Evolutionary conservation across 345 rosid genomes (phyloP).

Genomic region (Chamaenerion angustifolium): DNA sequence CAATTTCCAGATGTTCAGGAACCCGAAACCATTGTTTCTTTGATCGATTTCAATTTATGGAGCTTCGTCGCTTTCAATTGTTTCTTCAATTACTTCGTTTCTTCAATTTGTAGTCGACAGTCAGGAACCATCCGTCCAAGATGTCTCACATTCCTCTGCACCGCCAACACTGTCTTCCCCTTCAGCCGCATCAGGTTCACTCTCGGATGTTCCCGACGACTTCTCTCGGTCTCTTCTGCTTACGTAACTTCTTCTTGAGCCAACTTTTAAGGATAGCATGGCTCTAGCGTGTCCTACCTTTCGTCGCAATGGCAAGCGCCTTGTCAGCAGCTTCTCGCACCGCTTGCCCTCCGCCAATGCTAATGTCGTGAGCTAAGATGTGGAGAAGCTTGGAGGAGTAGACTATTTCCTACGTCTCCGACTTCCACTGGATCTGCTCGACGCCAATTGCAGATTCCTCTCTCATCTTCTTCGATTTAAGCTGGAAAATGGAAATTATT

Average conservation of each 20-base stretch:
- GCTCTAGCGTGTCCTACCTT: slow-evolving; percentile 82
- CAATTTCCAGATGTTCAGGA: too few species aligned
- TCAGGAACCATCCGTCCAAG: slow-evolving; percentile 96
- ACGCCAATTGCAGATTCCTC: slow-evolving; percentile 71
- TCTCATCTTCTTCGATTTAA: not conserved
- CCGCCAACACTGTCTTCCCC: slow-evolving; percentile 47
- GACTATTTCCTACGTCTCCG: too few species aligned
- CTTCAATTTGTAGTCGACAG: too few species aligned
- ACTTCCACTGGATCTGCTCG: too few species aligned
- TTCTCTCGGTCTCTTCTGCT: slow-evolving; percentile 39
- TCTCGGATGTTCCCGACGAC: slow-evolving; percentile 22
- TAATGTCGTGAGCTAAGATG: slow-evolving; percentile 45
- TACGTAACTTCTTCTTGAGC: slow-evolving; percentile 69
- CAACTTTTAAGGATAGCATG: slow-evolving; percentile 66
- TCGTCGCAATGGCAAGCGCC: slow-evolving; percentile 68
- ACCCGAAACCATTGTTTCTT: too few species aligned
- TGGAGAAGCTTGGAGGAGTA: too few species aligned
- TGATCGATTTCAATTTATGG: too few species aligned
- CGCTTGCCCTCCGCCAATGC: slow-evolving; percentile 37
- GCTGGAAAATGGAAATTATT: too few species aligned
- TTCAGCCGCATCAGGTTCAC: slow-evolving; percentile 48
- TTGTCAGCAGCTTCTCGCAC: slow-evolving; percentile 79
- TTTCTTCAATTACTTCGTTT: too few species aligned
- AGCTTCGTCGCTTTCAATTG: too few species aligned
- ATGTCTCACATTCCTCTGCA: slow-evolving; percentile 65